Evolutionary conservation across 2,329 filamentous ascomycete species (phyloP).

Genomic region (Trichoderma koningii): DNA sequence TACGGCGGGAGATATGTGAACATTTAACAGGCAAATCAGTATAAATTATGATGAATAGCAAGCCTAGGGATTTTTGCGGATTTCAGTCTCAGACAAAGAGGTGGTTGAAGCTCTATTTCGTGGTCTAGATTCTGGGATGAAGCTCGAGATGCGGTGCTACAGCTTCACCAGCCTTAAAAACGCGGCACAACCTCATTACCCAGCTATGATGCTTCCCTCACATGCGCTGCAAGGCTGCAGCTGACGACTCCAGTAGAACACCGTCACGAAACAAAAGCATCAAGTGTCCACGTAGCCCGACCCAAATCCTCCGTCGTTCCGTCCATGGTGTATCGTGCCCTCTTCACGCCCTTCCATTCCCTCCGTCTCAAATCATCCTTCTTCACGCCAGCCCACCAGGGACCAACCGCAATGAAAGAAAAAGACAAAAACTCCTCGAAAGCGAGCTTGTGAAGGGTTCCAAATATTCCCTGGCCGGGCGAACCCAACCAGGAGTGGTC

Average conservation of each 20-base stretch:
- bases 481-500: conserved; percentile 69
- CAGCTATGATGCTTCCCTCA: neutral
- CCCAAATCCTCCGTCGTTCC: neutral
- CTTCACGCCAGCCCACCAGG: conserved; percentile 44
- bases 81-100: neutral
- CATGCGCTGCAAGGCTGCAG: neutral
- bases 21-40: too few species aligned
- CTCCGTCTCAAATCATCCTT: conserved; percentile 36
- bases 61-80: too few species aligned
- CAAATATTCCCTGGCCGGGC: conserved; percentile 74
- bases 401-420: conserved; percentile 47
- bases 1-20: neutral
- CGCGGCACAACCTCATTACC: neutral
- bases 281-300: too few species aligned
- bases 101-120: neutral
- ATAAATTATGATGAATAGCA: too few species aligned
- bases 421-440: conserved; percentile 29
- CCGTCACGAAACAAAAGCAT: too few species aligned
- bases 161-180: neutral
- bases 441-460: conserved; percentile 39
- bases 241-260: too few species aligned
- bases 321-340: neutral
- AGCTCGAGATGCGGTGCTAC: neutral
- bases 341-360: neutral
- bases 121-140: too few species aligned